phyloP scores from a whole-genome alignment of 495 filamentous ascomycete genomes.

The Amniculicola lignicola region DNA sequence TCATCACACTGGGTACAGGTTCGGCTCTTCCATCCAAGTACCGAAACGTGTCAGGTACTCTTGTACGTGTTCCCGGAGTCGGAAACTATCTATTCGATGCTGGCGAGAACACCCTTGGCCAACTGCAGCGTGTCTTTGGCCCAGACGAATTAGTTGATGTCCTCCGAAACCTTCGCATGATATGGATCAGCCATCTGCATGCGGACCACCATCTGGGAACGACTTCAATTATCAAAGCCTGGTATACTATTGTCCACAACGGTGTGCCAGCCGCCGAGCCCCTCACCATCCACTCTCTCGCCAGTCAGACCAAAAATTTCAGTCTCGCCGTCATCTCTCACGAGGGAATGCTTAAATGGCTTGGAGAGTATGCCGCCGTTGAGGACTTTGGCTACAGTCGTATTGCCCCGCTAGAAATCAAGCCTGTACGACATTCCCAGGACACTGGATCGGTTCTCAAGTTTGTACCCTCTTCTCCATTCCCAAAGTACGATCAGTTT shows the following conservation, averaged over 20 bases:
- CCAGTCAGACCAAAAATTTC: conserved; percentile 36
- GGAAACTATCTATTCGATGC: conserved; percentile 87
- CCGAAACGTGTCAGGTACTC: conserved; percentile 87
- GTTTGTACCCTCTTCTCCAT: not conserved
- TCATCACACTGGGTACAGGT: conserved; percentile 85
- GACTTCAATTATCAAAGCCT: conserved; percentile 70
- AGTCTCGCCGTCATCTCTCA: conserved; percentile 62
- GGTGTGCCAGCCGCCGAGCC: conserved; percentile 18
- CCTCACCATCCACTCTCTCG: not conserved
- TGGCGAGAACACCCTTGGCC: conserved; percentile 92
- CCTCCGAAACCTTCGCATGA: conserved; percentile 70
- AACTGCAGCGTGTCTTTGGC: conserved; percentile 71
- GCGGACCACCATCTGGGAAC: conserved; percentile 95
- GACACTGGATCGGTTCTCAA: not conserved
- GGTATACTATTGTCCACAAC: conserved; percentile 54
- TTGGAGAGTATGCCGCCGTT: conserved; percentile 71
- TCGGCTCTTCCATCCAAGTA: conserved; percentile 86
- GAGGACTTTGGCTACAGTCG: conserved; percentile 73
- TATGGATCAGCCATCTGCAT: conserved; percentile 95
- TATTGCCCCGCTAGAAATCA: conserved; percentile 48
- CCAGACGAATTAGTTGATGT: conserved; percentile 61
- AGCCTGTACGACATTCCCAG: not conserved
- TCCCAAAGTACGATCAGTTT: too few relatives aligned
- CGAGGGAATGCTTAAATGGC: conserved; percentile 62
- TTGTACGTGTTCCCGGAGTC: conserved; percentile 75